Conservation (phyloP, 495 filamentous ascomycete species). For the Delitschia confertaspora region DNA sequence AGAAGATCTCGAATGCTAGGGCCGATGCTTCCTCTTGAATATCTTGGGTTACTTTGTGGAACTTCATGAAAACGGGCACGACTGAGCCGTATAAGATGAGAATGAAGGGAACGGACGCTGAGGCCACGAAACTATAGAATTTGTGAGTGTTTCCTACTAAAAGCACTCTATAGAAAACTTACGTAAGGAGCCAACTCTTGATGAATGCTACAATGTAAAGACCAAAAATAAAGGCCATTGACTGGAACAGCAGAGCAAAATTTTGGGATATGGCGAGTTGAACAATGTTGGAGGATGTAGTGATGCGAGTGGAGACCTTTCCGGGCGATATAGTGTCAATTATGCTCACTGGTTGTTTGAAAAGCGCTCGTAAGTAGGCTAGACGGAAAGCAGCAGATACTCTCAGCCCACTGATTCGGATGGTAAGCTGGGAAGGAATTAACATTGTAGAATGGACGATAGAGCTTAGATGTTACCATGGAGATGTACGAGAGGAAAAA, state of each 20-base stretch:
- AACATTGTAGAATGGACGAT: conserved; percentile 1
- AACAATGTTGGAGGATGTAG: conserved; percentile 30
- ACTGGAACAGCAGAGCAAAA: conserved; percentile 29
- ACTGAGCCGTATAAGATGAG: conserved; percentile 46
- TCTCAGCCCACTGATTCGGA: conserved; percentile 30
- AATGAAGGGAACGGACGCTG: conserved; percentile 48
- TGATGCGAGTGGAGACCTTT: conserved; percentile 31
- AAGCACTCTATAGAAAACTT: not conserved
- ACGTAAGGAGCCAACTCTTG: conserved; percentile 26
- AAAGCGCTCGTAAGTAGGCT: conserved; percentile 31
- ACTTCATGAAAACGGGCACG: conserved; percentile 50
- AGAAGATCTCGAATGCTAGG: conserved; percentile 45
- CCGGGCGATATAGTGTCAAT: conserved; percentile 32
- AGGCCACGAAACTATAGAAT: too few relatives aligned
- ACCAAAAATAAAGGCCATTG: conserved; percentile 26
- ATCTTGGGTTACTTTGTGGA: conserved; percentile 47
- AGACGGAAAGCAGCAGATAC: conserved; percentile 30
- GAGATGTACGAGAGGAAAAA: conserved; percentile 49
- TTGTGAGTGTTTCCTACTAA: conserved; percentile 13
- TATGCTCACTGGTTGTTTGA: conserved; percentile 27
- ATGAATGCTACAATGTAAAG: conserved; percentile 31
- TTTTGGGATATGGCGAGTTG: conserved; percentile 31
- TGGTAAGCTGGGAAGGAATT: conserved; percentile 19
- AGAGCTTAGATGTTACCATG: conserved; percentile 37
- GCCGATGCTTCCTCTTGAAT: conserved; percentile 52